These are phyloP conservation scores for Phaffia tasmanica DNA, from an alignment of 768 basidiomycete genomes.

Conservation along the genomic window DNA sequence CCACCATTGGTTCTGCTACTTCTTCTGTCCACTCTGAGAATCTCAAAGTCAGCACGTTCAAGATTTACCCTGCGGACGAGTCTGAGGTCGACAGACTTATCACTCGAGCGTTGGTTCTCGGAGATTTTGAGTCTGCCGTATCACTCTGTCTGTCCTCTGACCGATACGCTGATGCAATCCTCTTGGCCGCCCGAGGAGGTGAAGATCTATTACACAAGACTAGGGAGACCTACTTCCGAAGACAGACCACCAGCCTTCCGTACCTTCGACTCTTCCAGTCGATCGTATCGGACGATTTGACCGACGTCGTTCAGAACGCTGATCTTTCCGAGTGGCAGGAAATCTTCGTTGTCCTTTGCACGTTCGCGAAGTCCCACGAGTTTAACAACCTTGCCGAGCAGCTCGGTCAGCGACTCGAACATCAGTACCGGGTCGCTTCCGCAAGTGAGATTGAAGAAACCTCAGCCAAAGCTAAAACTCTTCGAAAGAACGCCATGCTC, in stretches of 20 bases:
- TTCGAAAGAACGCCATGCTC: slow-evolving; percentile 76
- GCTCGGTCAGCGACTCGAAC: slow-evolving; percentile 80
- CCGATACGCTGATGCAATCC: slow-evolving; percentile 85
- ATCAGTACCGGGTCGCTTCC: slow-evolving; percentile 54
- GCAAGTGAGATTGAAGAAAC: slow-evolving; percentile 40
- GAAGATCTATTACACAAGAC: slow-evolving; percentile 73
- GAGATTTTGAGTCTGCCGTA: slow-evolving; percentile 90
- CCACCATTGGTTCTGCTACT: slow-evolving; percentile 82
- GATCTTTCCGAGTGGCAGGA: slow-evolving; percentile 91
- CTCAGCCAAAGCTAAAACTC: slow-evolving; percentile 39
- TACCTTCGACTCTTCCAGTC: slow-evolving; percentile 92
- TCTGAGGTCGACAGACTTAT: slow-evolving; percentile 76
- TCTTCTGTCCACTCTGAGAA: slow-evolving; percentile 62
- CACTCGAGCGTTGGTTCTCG: slow-evolving; percentile 84
- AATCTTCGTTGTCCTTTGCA: slow-evolving; percentile 91
- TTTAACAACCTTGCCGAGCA: slow-evolving; percentile 82
- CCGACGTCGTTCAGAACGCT: slow-evolving; percentile 91
- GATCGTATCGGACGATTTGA: slow-evolving; percentile 80
- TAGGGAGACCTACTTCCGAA: slow-evolving; percentile 86
- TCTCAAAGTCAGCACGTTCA: slow-evolving; percentile 71
- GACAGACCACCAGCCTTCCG: slow-evolving; percentile 59
- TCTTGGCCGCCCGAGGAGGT: slow-evolving; percentile 84
- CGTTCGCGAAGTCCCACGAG: slow-evolving; percentile 74
- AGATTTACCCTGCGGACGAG: slow-evolving; percentile 77
- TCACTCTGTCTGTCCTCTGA: slow-evolving; percentile 78